phyloP scores from a whole-genome alignment of 2,329 filamentous ascomycete species.

The Rutstroemia sydowiana region DNA sequence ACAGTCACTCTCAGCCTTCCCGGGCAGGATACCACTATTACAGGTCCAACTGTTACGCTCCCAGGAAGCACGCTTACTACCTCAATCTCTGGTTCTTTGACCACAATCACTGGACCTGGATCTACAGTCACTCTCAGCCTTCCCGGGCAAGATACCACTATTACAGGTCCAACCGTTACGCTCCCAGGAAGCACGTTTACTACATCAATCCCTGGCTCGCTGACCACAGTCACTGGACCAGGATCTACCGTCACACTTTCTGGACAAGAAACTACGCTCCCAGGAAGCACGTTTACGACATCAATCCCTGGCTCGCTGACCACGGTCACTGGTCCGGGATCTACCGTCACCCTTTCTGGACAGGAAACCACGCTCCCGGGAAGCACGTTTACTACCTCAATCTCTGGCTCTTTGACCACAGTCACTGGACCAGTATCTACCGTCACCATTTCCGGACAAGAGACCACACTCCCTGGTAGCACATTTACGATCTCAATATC shows the following conservation, averaged over 20 bases:
- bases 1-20: constrained; percentile 4
- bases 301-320: too few species aligned
- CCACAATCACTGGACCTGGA: constrained; percentile 8
- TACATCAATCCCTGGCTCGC: background rate
- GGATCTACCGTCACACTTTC: background rate
- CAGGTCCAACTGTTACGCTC: background rate
- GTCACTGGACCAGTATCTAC: constrained; percentile 5
- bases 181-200: background rate
- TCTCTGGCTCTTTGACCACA: constrained; percentile 13
- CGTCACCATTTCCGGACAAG: constrained; percentile 1
- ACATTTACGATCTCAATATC: too few species aligned
- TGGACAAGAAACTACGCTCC: too few species aligned
- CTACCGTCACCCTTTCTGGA: background rate
- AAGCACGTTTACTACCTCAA: constrained; percentile 8
- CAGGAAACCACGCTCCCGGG: background rate
- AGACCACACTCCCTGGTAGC: too few species aligned
- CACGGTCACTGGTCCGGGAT: background rate
- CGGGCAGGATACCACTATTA: background rate
- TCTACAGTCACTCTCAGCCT: constrained; percentile 4
- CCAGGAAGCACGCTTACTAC: constrained; percentile 11
- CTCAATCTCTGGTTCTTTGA: constrained; percentile 10
- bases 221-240: background rate
- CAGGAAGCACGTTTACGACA: too few species aligned
- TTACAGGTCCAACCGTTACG: background rate
- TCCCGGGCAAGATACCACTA: background rate